Evolutionary conservation across 2,329 filamentous ascomycete genomes (phyloP).

Genomic region (Lojkania enalia): DNA sequence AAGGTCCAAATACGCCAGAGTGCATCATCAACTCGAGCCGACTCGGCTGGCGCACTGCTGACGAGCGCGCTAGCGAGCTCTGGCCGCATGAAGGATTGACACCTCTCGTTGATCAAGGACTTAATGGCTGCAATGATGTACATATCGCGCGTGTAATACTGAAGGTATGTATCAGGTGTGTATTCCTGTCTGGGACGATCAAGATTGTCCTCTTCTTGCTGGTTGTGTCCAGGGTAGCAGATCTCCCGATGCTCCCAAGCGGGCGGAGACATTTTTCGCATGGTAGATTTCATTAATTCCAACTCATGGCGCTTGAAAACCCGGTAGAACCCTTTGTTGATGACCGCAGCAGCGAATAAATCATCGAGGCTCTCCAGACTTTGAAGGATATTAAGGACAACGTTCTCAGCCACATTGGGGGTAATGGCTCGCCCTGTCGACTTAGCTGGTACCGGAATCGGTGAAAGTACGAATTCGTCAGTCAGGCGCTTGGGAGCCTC

Average conservation of each 20-base stretch:
- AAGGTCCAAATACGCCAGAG: conserved; percentile 70
- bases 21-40: conserved; percentile 61
- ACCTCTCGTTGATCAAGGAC: conserved; percentile 57
- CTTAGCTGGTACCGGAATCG: conserved; percentile 22
- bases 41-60: conserved; percentile 50
- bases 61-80: conserved; percentile 60
- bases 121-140: conserved; percentile 60
- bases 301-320: conserved; percentile 63
- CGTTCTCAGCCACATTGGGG: conserved; percentile 50
- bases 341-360: conserved; percentile 57
- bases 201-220: conserved; percentile 44
- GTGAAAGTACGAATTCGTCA: conserved; percentile 26
- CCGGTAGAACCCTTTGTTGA: conserved; percentile 60
- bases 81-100: conserved; percentile 59
- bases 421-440: conserved; percentile 43
- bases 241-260: conserved; percentile 65
- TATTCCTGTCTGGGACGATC: conserved; percentile 57
- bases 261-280: conserved; percentile 59
- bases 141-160: conserved; percentile 56
- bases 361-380: conserved; percentile 56
- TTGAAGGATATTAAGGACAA: conserved; percentile 57
- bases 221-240: conserved; percentile 54
- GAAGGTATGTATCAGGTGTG: conserved; percentile 56
- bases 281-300: conserved; percentile 54
- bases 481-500: conserved; percentile 20